Conservation (phyloP, 257 asterid species). For the Coffea canephora region DNA sequence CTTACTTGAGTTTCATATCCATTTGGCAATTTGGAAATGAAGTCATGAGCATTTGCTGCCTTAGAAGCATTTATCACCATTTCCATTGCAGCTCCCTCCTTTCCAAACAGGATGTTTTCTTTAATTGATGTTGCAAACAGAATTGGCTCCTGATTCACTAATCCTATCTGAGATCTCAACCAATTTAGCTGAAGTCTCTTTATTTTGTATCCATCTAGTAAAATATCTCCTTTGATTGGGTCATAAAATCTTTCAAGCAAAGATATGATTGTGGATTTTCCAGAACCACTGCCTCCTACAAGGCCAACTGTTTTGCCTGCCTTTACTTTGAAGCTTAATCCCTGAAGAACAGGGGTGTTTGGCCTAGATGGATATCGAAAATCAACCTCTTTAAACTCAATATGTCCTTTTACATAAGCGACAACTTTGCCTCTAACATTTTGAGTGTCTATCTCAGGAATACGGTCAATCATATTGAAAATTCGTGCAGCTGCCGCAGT, state of each 20-base stretch:
- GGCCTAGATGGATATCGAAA: conserved; percentile 73
- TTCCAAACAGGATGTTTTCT: conserved; percentile 68
- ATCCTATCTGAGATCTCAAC: conserved; percentile 73
- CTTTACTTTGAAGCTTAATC: conserved; percentile 48
- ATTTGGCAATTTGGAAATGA: conserved; percentile 47
- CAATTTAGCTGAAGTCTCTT: conserved; percentile 56
- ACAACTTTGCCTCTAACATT: conserved; percentile 42
- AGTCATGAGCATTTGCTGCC: conserved; percentile 77
- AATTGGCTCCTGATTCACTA: conserved; percentile 76
- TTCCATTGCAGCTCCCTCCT: conserved; percentile 61
- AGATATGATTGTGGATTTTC: conserved; percentile 64
- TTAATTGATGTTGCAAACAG: conserved; percentile 68
- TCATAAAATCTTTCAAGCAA: conserved; percentile 76
- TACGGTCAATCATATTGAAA: conserved; percentile 47
- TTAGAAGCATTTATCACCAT: conserved; percentile 44
- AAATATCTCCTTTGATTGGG: conserved; percentile 56
- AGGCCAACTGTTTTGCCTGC: conserved; percentile 65
- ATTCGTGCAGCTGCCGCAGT: conserved; percentile 46
- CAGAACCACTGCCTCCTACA: conserved; percentile 83
- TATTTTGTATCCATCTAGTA: conserved; percentile 55
- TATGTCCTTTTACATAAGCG: conserved; percentile 46
- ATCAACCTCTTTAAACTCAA: conserved; percentile 60
- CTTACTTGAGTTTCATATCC: conserved; percentile 73
- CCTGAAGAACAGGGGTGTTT: conserved; percentile 46
- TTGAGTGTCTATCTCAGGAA: conserved; percentile 51